phyloP scores from a whole-genome alignment of 495 filamentous ascomycete genomes.

The Podospora australis region DNA sequence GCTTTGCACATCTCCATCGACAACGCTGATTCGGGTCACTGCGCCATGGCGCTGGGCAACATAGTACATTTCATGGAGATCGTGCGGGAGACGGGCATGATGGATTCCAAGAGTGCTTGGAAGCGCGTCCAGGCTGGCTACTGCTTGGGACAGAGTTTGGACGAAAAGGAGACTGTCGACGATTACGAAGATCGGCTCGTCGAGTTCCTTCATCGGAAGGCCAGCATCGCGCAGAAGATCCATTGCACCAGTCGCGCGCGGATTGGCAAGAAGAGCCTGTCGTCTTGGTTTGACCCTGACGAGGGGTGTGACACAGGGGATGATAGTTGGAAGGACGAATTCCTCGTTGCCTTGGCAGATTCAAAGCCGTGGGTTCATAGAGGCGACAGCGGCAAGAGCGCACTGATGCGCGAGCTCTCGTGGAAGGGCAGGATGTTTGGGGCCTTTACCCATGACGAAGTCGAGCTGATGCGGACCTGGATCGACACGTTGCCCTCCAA shows the following conservation, averaged over 20 bases:
- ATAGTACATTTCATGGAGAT: conserved; percentile 34
- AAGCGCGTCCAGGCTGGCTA: conserved; percentile 44
- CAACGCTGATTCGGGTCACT: conserved; percentile 43
- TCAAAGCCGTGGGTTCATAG: conserved; percentile 30
- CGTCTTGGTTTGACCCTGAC: background rate
- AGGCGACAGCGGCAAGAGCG: conserved; percentile 31
- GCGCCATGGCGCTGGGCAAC: conserved; percentile 38
- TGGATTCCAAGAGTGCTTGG: conserved; percentile 31
- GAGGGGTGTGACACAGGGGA: background rate
- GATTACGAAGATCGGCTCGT: conserved; percentile 11
- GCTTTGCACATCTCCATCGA: conserved; percentile 47
- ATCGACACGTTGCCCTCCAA: conserved; percentile 20
- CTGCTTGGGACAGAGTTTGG: conserved; percentile 19
- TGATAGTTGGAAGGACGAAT: background rate
- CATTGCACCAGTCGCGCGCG: conserved; percentile 30
- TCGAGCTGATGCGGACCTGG: conserved; percentile 27
- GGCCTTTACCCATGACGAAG: conserved; percentile 34
- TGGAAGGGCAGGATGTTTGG: conserved; percentile 43
- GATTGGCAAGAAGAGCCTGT: conserved; percentile 23
- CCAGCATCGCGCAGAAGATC: conserved; percentile 24
- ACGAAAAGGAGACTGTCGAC: conserved; percentile 8
- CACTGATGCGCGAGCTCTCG: conserved; percentile 26
- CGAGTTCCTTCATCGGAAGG: conserved; percentile 28
- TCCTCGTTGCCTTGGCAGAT: background rate
- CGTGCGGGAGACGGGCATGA: conserved; percentile 18